Conservation (phyloP, 192 early-diverging fungal genomes). For the Coemansia sp. region DNA sequence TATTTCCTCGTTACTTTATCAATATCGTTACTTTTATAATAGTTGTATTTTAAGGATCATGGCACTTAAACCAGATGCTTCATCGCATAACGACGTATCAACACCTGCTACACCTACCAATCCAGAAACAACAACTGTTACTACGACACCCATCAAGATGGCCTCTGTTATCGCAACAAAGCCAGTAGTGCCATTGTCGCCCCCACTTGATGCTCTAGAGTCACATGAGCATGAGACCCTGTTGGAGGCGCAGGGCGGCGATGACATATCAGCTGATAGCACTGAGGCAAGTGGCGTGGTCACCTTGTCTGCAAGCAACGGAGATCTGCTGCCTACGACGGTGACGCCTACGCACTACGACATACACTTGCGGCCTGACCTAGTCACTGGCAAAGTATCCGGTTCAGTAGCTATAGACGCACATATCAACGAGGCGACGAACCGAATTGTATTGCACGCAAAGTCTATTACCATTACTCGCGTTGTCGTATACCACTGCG, state of each 20-base stretch:
- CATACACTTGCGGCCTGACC: conserved; percentile 76
- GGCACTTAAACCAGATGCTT: conserved; percentile 18
- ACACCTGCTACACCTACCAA: not conserved
- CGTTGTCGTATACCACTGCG: conserved; percentile 6
- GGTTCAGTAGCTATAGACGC: conserved; percentile 72
- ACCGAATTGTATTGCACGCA: conserved; percentile 65
- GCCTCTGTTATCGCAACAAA: not conserved
- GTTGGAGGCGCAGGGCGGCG: not conserved
- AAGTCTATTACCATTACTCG: conserved; percentile 61
- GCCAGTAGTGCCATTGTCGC: not conserved
- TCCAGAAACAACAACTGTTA: not conserved
- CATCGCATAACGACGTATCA: not conserved
- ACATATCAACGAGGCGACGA: conserved; percentile 59
- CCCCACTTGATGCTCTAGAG: not conserved
- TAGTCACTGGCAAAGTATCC: conserved; percentile 71
- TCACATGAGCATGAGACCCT: not conserved
- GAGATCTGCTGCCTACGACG: conserved; percentile 71
- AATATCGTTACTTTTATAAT: not conserved
- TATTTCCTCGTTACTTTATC: too few relatives aligned
- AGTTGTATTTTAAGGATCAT: not conserved
- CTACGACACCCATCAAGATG: not conserved
- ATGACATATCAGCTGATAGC: not conserved
- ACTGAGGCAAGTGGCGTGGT: not conserved
- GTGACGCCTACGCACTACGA: conserved; percentile 82
- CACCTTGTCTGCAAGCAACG: not conserved